A percentile compares a stretch with the other conserved stretches of the same genome.
Evolutionary conservation across 2,329 filamentous ascomycete genomes (phyloP).

Genomic region (Orbilia brochopaga): DNA sequence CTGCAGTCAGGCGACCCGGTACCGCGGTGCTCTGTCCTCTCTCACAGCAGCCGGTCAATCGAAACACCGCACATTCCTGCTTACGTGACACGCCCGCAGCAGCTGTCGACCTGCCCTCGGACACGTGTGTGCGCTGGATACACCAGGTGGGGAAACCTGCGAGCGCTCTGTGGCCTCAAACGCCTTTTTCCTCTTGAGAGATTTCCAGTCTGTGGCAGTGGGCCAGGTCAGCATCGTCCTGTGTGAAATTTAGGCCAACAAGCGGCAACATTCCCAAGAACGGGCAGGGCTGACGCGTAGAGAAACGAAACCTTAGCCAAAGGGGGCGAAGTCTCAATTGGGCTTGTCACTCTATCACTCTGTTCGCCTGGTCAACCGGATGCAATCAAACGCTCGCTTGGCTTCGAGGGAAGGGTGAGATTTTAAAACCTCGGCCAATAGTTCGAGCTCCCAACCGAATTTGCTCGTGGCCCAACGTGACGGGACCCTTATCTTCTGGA

Average conservation of each 20-base stretch:
- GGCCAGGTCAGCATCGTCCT: neutral
- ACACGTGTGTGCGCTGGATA: neutral
- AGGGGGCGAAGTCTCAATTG: conserved; percentile 10
- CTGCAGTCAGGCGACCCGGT: conserved; percentile 19
- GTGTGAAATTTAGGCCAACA: conserved; percentile 11
- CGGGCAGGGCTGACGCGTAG: conserved; percentile 47
- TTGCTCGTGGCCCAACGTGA: conserved; percentile 32
- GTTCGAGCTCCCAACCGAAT: conserved; percentile 41
- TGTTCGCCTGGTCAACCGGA: conserved; percentile 14
- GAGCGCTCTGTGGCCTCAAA: neutral
- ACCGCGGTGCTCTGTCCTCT: conserved; percentile 33
- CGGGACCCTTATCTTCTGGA: conserved; percentile 29
- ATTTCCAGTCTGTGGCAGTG: neutral
- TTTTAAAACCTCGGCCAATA: conserved; percentile 39
- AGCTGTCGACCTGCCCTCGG: neutral
- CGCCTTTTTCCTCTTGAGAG: neutral
- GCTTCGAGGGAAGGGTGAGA: conserved; percentile 48
- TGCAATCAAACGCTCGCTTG: conserved; percentile 51
- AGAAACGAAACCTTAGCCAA: conserved; percentile 23
- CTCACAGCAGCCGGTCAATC: neutral
- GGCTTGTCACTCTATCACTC: neutral
- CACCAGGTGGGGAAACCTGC: neutral
- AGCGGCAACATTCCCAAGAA: conserved; percentile 49
- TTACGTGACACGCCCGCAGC: too few species aligned
- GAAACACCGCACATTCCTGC: too few species aligned